Base-by-base conservation (phyloP, 225 moss, liverwort and hornwort genomes). In the Takakia lepidozioides region DNA sequence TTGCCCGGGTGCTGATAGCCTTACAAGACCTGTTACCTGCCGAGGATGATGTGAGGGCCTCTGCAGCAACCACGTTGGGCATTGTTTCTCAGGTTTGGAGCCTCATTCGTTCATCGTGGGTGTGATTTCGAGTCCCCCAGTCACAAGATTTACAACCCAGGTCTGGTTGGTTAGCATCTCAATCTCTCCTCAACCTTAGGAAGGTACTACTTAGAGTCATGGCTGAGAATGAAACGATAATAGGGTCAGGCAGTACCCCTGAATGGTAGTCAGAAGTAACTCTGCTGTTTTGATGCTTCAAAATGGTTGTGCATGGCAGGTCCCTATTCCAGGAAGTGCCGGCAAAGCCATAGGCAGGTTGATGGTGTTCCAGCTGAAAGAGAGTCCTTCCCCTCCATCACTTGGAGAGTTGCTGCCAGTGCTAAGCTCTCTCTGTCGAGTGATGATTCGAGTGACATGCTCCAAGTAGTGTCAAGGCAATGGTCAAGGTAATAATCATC, bases 371-470 rank as follows among this genome's bases (percentile, higher is more conserved):
- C 69, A 84, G 53, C 56, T 72, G 22, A 75, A 65, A 51, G 85
- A 87, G 44, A 72, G 59, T 34, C 51, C 55, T 55, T 66, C 57
- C 4, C 57, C 68, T 17, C 36, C 74, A 18, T 76, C 77, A 24
- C 45, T 62, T 52, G 67, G 68, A 35, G 95, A 98, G 30, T 34
- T 87, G 58, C 44, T 91, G 27, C 87, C 83, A 1, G 62, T 80
- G 42, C 38, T 98, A 40, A 80, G 75, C 56, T 52, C 63, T n/a
- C n/a, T 13, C 72, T 91, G 30, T 59, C 91, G 58, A 78, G 55
- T 52, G 95, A 98, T 59, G 57, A 78, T 51, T 87, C 95, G 8
- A 98, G 95, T 66, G 95, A 98, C 56, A 85, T 91, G 71, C 87
- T 47, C 50, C 91, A 19, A 73, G 75, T 58, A 78, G 82, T 66